These are phyloP conservation scores for Fusarium fracticaudum DNA, from an alignment of 2,329 filamentous ascomycete species.

Conservation along the genomic window DNA sequence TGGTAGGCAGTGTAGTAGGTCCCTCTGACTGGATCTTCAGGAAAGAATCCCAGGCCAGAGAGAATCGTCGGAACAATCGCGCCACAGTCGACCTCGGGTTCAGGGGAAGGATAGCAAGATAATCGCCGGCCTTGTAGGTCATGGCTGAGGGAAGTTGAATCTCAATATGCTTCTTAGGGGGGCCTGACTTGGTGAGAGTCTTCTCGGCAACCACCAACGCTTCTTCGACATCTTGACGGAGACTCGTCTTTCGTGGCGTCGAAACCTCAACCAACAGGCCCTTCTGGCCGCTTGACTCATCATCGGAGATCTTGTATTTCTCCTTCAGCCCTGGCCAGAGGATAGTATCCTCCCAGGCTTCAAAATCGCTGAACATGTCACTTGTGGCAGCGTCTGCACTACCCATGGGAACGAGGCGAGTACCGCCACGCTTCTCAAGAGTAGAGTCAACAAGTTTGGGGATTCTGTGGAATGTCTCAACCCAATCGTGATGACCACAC, in stretches of 20 bases:
- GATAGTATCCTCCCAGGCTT: constrained; percentile 71
- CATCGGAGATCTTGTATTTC: constrained; percentile 45
- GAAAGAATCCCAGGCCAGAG: constrained; percentile 74
- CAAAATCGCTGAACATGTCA: constrained; percentile 74
- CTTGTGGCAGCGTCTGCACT: constrained; percentile 68
- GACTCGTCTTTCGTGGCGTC: constrained; percentile 36
- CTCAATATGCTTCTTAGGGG: constrained; percentile 70
- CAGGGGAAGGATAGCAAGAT: constrained; percentile 76
- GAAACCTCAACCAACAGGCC: constrained; percentile 36
- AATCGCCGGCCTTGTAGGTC: constrained; percentile 78
- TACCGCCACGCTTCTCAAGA: constrained; percentile 52
- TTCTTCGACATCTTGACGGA: constrained; percentile 41
- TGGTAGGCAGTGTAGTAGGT: constrained; percentile 64
- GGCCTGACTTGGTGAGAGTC: constrained; percentile 36
- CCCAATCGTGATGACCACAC: constrained; percentile 68
- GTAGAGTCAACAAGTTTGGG: constrained; percentile 69
- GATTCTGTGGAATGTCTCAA: constrained; percentile 72
- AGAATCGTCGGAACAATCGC: constrained; percentile 72
- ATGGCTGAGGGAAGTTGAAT: constrained; percentile 73
- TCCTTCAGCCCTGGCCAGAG: constrained; percentile 61
- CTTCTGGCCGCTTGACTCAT: constrained; percentile 5
- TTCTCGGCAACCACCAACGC: constrained; percentile 35
- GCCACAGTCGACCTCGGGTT: constrained; percentile 71
- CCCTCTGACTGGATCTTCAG: constrained; percentile 66
- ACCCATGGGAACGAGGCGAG: constrained; percentile 57